These are phyloP conservation scores for Dendrothele bispora DNA, from an alignment of 768 basidiomycete species.

Conservation along the genomic window DNA sequence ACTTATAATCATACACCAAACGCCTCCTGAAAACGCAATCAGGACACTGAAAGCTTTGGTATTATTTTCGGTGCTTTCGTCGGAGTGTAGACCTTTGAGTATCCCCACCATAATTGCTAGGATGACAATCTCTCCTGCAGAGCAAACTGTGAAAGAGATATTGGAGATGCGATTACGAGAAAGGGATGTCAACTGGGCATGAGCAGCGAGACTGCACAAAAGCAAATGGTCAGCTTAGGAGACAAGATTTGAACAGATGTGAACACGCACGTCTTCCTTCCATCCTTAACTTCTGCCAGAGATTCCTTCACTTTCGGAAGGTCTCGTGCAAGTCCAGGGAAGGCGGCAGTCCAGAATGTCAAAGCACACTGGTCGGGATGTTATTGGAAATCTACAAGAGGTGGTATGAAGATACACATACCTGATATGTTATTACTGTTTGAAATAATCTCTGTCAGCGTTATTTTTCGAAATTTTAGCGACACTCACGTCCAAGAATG, in stretches of 20 bases:
- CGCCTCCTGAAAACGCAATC: slow-evolving; percentile 78
- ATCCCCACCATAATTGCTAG: slow-evolving; percentile 77
- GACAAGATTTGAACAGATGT: background rate
- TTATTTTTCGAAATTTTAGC: background rate
- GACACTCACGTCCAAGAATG: slow-evolving; percentile 57
- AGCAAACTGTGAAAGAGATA: slow-evolving; percentile 69
- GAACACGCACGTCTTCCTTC: slow-evolving; percentile 45
- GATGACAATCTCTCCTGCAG: slow-evolving; percentile 68
- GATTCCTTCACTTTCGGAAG: slow-evolving; percentile 68
- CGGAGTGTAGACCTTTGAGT: slow-evolving; percentile 61
- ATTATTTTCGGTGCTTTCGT: slow-evolving; percentile 66
- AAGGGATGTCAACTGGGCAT: slow-evolving; percentile 58
- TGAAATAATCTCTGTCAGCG: slow-evolving; percentile 11
- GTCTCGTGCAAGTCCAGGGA: slow-evolving; percentile 72
- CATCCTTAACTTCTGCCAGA: slow-evolving; percentile 33
- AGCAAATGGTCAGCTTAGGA: background rate
- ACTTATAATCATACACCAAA: slow-evolving; percentile 55
- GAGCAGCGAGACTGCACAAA: slow-evolving; percentile 45
- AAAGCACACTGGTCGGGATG: slow-evolving; percentile 48
- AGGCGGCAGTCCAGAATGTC: slow-evolving; percentile 85
- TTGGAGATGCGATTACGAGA: slow-evolving; percentile 75
- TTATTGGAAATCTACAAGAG: background rate
- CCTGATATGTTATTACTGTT: slow-evolving; percentile 73
- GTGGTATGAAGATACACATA: slow-evolving; percentile 11
- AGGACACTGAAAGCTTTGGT: slow-evolving; percentile 73